Base-by-base conservation (phyloP, 257 asterid species). In the Buddleja alternifolia region DNA sequence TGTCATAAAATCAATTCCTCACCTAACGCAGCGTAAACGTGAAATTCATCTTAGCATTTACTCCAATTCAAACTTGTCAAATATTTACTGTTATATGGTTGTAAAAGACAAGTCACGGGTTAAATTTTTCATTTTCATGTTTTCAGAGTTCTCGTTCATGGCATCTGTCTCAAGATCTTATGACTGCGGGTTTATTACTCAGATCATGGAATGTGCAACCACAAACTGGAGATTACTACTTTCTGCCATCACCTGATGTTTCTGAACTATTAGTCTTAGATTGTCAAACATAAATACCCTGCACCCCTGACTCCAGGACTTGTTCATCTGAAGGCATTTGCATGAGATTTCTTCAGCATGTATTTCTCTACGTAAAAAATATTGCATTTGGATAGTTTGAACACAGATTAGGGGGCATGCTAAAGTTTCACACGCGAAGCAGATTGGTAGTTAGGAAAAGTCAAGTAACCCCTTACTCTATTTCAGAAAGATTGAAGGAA, bases 211-310 rank as follows among this genome's bases (percentile, higher is more conserved):
- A 19, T 85, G 82, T 7, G 82, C 87, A 17, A 79, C 75, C 68
- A 81, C 85, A 39, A 77, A 78, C 52, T 81, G 86, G 3, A 79
- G 86, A 65, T 71, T 63, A 7, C 86, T 78, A 36, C 81, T 78
- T 44, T 72, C 79, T 4, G 83, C 86, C 83, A 79, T 82, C 71
- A 82, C 80, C 78, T 80, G 76, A 11, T 82, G 67, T 63, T 76
- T 78, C 69, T 44, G 66, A 56, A 82, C 69, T 70, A 70, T 62
- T 53, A 29, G 45, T 54, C 63, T 73, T 59, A 75, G 60, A 23
- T 78, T 75, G 11, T 51, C 78, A 24, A 44, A 21, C 15, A 41
- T 45, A 8, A 3, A 24, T 48, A 20, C 68, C 71, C 16, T 72
- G 60, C 59, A 60, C 75, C 73, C 25, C 64, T 0, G 77, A 51